These are phyloP conservation scores for Chamaenerion angustifolium DNA, from an alignment of 345 rosid genomes.

Conservation along the genomic window DNA sequence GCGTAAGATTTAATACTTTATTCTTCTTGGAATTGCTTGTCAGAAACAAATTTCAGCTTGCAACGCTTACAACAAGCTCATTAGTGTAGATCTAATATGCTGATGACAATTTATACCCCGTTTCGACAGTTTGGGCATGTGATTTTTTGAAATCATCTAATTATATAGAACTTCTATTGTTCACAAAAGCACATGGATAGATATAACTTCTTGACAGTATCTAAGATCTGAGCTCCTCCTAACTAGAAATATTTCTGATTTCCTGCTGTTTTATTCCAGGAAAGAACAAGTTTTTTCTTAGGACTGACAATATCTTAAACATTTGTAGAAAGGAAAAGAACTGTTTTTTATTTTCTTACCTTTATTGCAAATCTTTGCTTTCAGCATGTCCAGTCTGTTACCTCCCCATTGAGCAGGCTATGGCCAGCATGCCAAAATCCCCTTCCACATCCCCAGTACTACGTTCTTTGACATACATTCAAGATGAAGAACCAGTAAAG, in stretches of 20 bases:
- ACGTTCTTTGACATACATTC: slow-evolving; percentile 56
- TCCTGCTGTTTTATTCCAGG: too few species aligned
- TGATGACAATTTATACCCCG: too few species aligned
- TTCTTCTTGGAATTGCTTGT: not conserved
- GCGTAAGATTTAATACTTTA: slow-evolving; percentile 35
- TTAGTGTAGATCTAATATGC: too few species aligned
- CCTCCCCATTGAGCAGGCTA: slow-evolving; percentile 87
- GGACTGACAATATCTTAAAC: not conserved
- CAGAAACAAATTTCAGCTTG: too few species aligned
- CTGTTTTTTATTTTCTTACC: not conserved
- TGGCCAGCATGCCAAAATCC: slow-evolving; percentile 67
- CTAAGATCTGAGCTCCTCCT: too few species aligned
- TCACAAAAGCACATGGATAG: too few species aligned
- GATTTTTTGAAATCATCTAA: too few species aligned
- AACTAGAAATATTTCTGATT: too few species aligned
- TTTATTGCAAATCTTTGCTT: not conserved
- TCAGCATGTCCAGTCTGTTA: slow-evolving; percentile 97
- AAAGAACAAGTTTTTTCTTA: not conserved
- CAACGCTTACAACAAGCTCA: too few species aligned
- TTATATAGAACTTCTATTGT: too few species aligned
- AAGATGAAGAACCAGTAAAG: slow-evolving; percentile 45
- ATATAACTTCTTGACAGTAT: too few species aligned
- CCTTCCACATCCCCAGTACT: slow-evolving; percentile 76
- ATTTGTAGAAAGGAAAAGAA: not conserved
- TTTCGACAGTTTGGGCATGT: too few species aligned